Evolutionary conservation across 2,329 filamentous ascomycete genomes (phyloP), one percentile per base, ranked within the genome.

Genomic region (Aspergillus vadensis): DNA sequence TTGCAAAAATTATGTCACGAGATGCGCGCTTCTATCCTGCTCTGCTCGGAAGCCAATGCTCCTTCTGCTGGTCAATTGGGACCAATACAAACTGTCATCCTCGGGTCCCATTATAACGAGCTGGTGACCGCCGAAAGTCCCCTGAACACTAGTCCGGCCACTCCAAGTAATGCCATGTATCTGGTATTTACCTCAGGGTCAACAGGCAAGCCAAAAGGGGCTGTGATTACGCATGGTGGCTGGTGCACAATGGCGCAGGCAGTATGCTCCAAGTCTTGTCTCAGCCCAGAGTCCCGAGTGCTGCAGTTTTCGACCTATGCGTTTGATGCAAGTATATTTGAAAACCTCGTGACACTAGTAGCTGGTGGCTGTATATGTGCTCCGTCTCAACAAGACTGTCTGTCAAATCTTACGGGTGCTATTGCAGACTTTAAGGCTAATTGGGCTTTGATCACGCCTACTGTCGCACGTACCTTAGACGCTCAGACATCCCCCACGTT

Each of bases 371-470:
- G 48, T n/a, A 15, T 53, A 9, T 58, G 56, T 47, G 44, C 53
- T 38, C 48, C 39, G 9, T 58, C 56, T 10, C 48, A 52, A 10
- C 15, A 36, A n/a, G 48, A 58, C 3, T 23, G 56, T 4, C 17
- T 15, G 5, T 17, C 25, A 5, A 19, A 21, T 44, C 36, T 58
- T 23, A 36, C 36, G 9, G 30, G n/a, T 2, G n/a, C 39, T 12
- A 55, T 63, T 15, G 5, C 10, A 5, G 10, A 14, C 5, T 70
- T 74, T 14, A 72, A 72, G 2, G 74, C 44, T 8, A 77, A 78
- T 47, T 73, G 70, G 63, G 71, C 73, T 7, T 57, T 67, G 7
- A 59, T 78, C 1, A 80, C 78, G 1, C 77, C 78, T 1, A 72
- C 74, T 4, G 60, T 70, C 17, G 66, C 67, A 17, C 38, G 65